These are phyloP conservation scores for Sarocladium kiliense DNA, from an alignment of 2,329 filamentous ascomycete genomes.

Conservation along the genomic window DNA sequence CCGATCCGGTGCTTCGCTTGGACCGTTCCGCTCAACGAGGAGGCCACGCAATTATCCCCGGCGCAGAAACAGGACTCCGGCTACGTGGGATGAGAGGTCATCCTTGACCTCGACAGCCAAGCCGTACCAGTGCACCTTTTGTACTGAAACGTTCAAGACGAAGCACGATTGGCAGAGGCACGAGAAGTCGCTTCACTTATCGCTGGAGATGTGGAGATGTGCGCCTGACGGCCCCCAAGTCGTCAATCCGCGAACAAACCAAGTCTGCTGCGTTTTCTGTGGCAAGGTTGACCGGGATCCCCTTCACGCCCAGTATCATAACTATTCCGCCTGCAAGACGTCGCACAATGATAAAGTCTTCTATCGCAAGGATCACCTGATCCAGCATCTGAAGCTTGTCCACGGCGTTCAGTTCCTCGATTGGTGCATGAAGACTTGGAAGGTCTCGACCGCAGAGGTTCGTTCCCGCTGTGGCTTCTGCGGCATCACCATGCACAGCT, in stretches of 20 bases:
- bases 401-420: constrained; percentile 55
- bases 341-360: constrained; percentile 54
- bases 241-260: constrained; percentile 54
- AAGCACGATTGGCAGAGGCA: constrained; percentile 69
- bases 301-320: constrained; percentile 53
- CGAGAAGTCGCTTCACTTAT: constrained; percentile 62
- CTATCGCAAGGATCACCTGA: constrained; percentile 62
- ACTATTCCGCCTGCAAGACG: constrained; percentile 64
- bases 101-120: too few relatives aligned
- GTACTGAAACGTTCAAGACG: constrained; percentile 61
- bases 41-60: too few relatives aligned
- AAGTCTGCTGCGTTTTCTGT: constrained; percentile 55
- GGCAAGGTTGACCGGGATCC: constrained; percentile 49
- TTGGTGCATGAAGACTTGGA: constrained; percentile 64
- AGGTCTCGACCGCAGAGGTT: constrained; percentile 54
- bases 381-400: constrained; percentile 59
- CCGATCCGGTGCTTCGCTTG: too few relatives aligned
- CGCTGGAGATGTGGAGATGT: constrained; percentile 62
- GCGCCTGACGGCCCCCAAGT: constrained; percentile 51
- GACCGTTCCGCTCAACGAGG: too few relatives aligned
- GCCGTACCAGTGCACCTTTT: constrained; percentile 64
- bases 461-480: constrained; percentile 63
- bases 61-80: too few relatives aligned
- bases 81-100: too few relatives aligned
- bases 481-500: constrained; percentile 55